phyloP scores from a whole-genome alignment of 2,329 filamentous ascomycete species.

The Microdochium trichocladiopsis region DNA sequence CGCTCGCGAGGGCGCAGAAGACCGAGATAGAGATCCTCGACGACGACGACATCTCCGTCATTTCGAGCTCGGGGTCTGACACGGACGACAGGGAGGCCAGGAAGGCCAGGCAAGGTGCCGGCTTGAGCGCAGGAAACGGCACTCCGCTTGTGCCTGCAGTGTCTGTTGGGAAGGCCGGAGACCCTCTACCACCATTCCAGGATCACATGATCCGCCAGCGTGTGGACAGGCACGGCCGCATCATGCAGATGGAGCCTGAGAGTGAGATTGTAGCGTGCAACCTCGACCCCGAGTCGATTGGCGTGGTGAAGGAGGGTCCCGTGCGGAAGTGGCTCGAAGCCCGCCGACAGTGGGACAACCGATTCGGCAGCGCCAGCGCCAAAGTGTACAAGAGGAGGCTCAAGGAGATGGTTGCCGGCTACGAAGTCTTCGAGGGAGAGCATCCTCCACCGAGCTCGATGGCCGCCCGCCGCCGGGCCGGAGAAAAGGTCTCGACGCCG shows the following conservation, averaged over 20 bases:
- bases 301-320: slow-evolving; percentile 71
- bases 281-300: slow-evolving; percentile 58
- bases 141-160: slow-evolving; percentile 2
- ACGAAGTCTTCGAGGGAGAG: slow-evolving; percentile 66
- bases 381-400: slow-evolving; percentile 68
- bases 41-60: slow-evolving; percentile 69
- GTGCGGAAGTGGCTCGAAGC: slow-evolving; percentile 76
- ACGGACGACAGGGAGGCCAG: slow-evolving; percentile 11
- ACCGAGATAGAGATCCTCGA: slow-evolving; percentile 73
- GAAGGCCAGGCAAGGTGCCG: not conserved
- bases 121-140: slow-evolving; percentile 12
- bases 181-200: slow-evolving; percentile 71
- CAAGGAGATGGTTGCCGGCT: slow-evolving; percentile 65
- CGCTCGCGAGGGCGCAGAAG: slow-evolving; percentile 74
- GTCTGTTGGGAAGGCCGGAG: slow-evolving; percentile 77
- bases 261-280: slow-evolving; percentile 59
- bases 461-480: slow-evolving; percentile 57
- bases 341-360: slow-evolving; percentile 66
- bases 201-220: slow-evolving; percentile 89
- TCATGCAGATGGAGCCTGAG: slow-evolving; percentile 59
- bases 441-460: slow-evolving; percentile 77
- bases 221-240: slow-evolving; percentile 70
- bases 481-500: slow-evolving; percentile 38
- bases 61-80: slow-evolving; percentile 48
- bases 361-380: slow-evolving; percentile 62